These are phyloP conservation scores for Rhodotorula babjevae DNA, from an alignment of 768 basidiomycete species.

Conservation along the genomic window DNA sequence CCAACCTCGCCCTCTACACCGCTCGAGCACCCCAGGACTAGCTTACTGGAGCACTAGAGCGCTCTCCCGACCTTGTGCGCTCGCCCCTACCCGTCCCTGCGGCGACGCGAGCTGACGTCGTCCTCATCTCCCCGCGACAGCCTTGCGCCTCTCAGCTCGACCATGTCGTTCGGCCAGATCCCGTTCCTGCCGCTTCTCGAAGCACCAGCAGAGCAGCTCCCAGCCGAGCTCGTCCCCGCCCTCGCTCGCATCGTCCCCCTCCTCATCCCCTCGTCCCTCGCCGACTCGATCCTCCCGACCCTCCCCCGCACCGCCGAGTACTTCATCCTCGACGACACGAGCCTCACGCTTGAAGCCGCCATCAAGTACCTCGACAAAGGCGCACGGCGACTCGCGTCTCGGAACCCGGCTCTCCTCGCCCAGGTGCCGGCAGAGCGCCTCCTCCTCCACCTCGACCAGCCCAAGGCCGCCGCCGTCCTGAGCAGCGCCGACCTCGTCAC, in stretches of 20 bases:
- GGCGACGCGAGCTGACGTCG: not conserved
- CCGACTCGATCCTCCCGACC: constrained; percentile 41
- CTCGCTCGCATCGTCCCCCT: constrained; percentile 74
- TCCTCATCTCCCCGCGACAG: not conserved
- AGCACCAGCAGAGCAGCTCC: constrained; percentile 28
- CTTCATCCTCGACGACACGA: constrained; percentile 53
- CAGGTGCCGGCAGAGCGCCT: constrained; percentile 69
- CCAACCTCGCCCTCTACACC: too few relatives aligned
- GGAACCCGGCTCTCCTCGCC: constrained; percentile 56
- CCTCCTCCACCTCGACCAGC: constrained; percentile 69
- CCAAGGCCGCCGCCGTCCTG: constrained; percentile 69
- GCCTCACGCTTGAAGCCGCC: constrained; percentile 56
- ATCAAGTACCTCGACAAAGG: constrained; percentile 70
- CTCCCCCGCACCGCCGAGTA: constrained; percentile 47
- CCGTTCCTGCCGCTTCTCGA: constrained; percentile 50
- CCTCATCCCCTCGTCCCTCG: constrained; percentile 52
- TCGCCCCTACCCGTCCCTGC: too few relatives aligned
- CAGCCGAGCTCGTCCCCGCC: constrained; percentile 53
- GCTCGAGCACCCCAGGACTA: too few relatives aligned
- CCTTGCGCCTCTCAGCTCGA: not conserved
- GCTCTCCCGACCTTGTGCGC: not conserved
- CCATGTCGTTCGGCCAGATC: constrained; percentile 42
- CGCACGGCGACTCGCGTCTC: constrained; percentile 69
- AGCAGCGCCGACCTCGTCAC: constrained; percentile 54
- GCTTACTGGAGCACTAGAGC: too few relatives aligned